Percentiles rank a stretch among this genome's conserved stretches.
These are phyloP conservation scores for Osmanthus fragrans DNA, from an alignment of 257 asterid species.

Conservation along the genomic window DNA sequence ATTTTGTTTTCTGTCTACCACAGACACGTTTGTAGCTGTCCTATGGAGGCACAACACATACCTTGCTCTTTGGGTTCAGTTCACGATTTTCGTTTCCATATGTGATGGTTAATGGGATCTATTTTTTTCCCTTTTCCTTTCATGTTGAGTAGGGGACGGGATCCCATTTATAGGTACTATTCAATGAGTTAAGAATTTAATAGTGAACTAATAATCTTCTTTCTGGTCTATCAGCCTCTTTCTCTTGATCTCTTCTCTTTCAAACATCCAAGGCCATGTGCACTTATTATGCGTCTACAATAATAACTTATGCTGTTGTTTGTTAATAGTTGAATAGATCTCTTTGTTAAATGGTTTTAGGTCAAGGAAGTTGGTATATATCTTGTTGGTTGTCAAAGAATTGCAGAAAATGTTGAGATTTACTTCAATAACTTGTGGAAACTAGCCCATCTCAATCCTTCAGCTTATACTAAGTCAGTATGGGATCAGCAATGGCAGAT, in stretches of 20 bases:
- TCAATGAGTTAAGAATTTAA: too few relatives aligned
- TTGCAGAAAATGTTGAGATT: conserved; percentile 51
- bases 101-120: too few relatives aligned
- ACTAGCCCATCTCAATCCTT: conserved; percentile 72
- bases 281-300: background rate
- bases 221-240: too few relatives aligned
- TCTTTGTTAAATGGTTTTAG: conserved; percentile 33
- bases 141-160: too few relatives aligned
- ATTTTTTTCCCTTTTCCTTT: too few relatives aligned
- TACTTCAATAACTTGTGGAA: conserved; percentile 76
- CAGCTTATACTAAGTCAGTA: conserved; percentile 48
- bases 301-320: background rate
- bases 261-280: background rate
- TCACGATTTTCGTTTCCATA: too few relatives aligned
- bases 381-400: conserved; percentile 65
- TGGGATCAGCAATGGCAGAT: conserved; percentile 79
- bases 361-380: conserved; percentile 86
- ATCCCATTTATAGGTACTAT: too few relatives aligned
- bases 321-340: conserved; percentile 18
- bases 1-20: background rate
- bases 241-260: too few relatives aligned
- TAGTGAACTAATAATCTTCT: too few relatives aligned
- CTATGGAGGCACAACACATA: background rate
- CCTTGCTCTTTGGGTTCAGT: background rate
- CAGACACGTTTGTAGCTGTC: background rate